Evolutionary conservation across 441 rosid species (phyloP).

Genomic region (Manihot esculenta): DNA sequence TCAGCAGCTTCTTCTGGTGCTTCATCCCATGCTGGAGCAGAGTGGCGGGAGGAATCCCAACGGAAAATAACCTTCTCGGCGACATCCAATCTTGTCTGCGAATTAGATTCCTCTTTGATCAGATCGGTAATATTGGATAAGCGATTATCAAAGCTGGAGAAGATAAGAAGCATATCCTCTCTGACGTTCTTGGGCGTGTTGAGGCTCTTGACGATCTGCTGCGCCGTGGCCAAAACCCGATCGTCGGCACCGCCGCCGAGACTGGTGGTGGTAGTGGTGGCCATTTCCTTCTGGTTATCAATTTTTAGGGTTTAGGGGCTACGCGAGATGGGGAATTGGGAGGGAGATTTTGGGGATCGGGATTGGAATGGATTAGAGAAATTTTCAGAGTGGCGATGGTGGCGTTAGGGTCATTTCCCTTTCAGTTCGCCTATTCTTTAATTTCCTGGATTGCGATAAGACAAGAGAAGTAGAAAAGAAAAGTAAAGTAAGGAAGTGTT

Average conservation of each 20-base stretch:
- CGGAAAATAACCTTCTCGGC: conserved; percentile 48
- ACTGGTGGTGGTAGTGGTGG: conserved; percentile 42
- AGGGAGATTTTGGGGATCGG: neutral
- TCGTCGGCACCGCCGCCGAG: conserved; percentile 60
- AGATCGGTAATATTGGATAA: conserved; percentile 82
- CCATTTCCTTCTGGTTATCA: conserved; percentile 17
- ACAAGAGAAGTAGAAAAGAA: neutral
- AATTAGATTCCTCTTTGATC: conserved; percentile 37
- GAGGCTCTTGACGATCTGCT: conserved; percentile 91
- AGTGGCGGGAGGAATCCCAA: conserved; percentile 43
- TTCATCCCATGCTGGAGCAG: conserved; percentile 59
- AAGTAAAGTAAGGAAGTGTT: neutral
- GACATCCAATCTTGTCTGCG: conserved; percentile 39
- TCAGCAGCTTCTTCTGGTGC: conserved; percentile 63
- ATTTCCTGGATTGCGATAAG: neutral
- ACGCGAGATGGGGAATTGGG: neutral
- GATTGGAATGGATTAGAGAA: neutral
- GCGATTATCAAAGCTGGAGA: conserved; percentile 94
- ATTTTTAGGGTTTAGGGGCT: conserved; percentile 12
- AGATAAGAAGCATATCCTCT: conserved; percentile 90
- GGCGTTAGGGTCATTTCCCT: neutral
- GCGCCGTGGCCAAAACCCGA: conserved; percentile 96
- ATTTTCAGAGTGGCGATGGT: neutral
- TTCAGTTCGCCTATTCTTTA: neutral
- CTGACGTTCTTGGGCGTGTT: conserved; percentile 89